Percentiles rank a stretch among this genome's conserved stretches.
Conservation (phyloP, 805 yeast genomes). For the Saccharomycopsis guyanensis region DNA sequence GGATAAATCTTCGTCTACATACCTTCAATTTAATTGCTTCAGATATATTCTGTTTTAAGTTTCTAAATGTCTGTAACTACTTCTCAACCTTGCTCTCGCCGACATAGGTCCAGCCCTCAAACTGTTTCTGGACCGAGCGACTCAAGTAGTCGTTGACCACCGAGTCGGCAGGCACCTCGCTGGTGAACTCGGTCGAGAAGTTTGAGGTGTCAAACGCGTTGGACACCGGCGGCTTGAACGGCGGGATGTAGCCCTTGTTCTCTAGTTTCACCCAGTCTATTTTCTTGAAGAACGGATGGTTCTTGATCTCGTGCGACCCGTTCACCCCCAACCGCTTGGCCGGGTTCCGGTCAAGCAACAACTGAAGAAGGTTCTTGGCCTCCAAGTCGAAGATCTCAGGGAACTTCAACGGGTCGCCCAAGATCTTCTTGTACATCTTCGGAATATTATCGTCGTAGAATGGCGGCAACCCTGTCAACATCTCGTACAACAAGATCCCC, state of each 20-base stretch:
- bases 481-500: conserved; percentile 88
- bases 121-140: conserved; percentile 94
- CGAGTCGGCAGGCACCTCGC: conserved; percentile 88
- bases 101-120: conserved; percentile 98
- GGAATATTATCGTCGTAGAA: conserved; percentile 92
- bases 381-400: conserved; percentile 76
- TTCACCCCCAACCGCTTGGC: conserved; percentile 62
- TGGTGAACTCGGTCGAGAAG: conserved; percentile 87
- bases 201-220: conserved; percentile 86
- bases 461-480: conserved; percentile 96
- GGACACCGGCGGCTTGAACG: conserved; percentile 86
- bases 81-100: conserved; percentile 32
- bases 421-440: conserved; percentile 87
- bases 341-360: conserved; percentile 59
- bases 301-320: conserved; percentile 72
- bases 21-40: too few relatives aligned
- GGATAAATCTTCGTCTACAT: too few relatives aligned
- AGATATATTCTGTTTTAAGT: too few relatives aligned
- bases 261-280: conserved; percentile 72
- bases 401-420: conserved; percentile 82
- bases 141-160: conserved; percentile 89
- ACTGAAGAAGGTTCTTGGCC: conserved; percentile 68
- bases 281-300: conserved; percentile 68
- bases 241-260: conserved; percentile 77
- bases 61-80: too few relatives aligned